Percentiles rank a stretch among this genome's conserved stretches.
Evolutionary conservation across 2,329 filamentous ascomycete genomes (phyloP).

Genomic region (Cladophialophora carrionii): DNA sequence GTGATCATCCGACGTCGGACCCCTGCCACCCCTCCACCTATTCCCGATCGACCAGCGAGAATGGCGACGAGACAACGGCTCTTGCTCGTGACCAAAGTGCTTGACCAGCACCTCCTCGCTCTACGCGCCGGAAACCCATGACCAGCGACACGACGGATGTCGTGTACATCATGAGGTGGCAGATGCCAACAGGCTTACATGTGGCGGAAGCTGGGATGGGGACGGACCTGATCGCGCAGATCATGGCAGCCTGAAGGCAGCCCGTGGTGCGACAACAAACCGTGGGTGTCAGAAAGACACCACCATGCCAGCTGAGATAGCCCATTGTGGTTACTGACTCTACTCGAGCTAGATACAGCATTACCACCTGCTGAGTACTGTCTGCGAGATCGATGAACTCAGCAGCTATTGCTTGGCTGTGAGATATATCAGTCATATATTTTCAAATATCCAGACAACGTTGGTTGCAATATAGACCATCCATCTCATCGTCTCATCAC

Average conservation of each 20-base stretch:
- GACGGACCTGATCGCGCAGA: not conserved
- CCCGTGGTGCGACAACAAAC: not conserved
- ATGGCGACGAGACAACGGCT: not conserved
- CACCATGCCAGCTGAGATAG: not conserved
- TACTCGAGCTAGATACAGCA: not conserved
- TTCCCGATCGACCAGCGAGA: not conserved
- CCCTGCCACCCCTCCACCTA: not conserved
- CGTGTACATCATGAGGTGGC: not conserved
- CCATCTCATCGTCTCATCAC: not conserved
- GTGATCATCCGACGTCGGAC: not conserved
- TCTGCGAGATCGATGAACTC: not conserved
- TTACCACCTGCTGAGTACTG: not conserved
- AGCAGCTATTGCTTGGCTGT: not conserved
- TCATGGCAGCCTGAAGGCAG: not conserved
- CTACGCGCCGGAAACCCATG: not conserved
- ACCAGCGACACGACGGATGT: not conserved
- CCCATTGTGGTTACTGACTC: not conserved
- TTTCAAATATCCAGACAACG: not conserved
- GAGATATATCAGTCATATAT: not conserved
- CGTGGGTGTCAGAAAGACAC: not conserved
- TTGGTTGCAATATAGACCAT: not conserved
- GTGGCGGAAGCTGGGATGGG: too few species aligned
- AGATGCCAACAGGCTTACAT: not conserved
- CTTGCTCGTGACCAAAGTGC: not conserved
- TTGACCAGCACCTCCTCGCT: not conserved